Evolutionary conservation across 495 filamentous ascomycete genomes (phyloP), one percentile per base, ranked within the genome.

Genomic region (Annulohypoxylon stygium): DNA sequence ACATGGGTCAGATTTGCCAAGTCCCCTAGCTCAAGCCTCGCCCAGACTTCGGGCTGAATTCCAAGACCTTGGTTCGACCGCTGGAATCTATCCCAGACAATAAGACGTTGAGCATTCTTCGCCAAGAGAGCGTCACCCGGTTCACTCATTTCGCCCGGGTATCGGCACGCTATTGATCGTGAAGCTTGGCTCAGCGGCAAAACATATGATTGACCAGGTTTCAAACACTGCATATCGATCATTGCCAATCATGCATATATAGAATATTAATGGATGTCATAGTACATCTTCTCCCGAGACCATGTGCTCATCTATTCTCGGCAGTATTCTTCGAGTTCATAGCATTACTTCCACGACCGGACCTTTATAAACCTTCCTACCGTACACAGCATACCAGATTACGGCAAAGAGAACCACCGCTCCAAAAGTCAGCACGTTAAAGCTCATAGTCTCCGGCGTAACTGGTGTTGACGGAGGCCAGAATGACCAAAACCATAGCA

Each of bases 1-100:
- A 9, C 36, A 67, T 37, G 47, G 55, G 61, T 23, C 48, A 62
- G 54, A 69, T 69, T 74, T 66, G 71, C 71, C 71, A 74, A 74
- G 67, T 10, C 67, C 39, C 14, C 57, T 66, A 66, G 54, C 39
- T 43, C 37, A 23, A 54, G 50, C 23, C 4, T 37, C 36, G 39
- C 33, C 48, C 48, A 33, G 37, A 34, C n/a, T 34, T 55, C 25
- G n/a, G 66, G 63, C 64, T 34, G 23, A 67, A 51, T 70, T 53
- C 34, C 0, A 16, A 7, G 7, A 11, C 26, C 16, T 23, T 67
- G 63, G 70, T 70, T 70, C 36, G 58, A 57, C 43, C 61, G 33
- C 41, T 57, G n/a, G 41, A 30, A 37, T 60, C 51, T 26, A 47
- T 25, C 55, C 45, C 18, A 66, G 14, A 47, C 53, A n/a, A 45